phyloP scores from a whole-genome alignment of 768 basidiomycete genomes.

The Fomitopsis serialis region DNA sequence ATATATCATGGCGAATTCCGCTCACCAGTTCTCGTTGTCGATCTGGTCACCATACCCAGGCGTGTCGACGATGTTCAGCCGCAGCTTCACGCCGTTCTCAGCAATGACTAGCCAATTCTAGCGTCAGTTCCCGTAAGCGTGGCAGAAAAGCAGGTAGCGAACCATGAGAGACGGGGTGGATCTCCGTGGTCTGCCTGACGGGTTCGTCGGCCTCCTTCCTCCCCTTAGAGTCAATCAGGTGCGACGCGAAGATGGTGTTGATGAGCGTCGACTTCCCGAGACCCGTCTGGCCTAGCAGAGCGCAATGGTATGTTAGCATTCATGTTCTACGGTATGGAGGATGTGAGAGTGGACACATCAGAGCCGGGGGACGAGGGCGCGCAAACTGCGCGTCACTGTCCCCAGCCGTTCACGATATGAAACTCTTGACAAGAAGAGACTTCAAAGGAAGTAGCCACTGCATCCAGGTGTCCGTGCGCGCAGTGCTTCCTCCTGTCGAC shows the following conservation, averaged over 20 bases:
- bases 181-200: slow-evolving; percentile 94
- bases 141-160: not conserved
- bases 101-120: slow-evolving; percentile 65
- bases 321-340: not conserved
- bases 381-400: too few relatives aligned
- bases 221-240: slow-evolving; percentile 97
- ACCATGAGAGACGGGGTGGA: slow-evolving; percentile 94
- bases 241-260: slow-evolving; percentile 98
- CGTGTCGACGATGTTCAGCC: slow-evolving; percentile 97
- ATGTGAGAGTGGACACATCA: not conserved
- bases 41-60: slow-evolving; percentile 98
- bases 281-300: slow-evolving; percentile 83
- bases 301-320: not conserved
- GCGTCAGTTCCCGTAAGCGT: not conserved
- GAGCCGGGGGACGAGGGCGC: too few relatives aligned
- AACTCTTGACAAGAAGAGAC: too few relatives aligned
- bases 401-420: too few relatives aligned
- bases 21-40: slow-evolving; percentile 96
- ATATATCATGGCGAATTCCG: too few relatives aligned
- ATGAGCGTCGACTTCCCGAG: slow-evolving; percentile 98
- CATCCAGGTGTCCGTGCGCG: too few relatives aligned
- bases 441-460: too few relatives aligned
- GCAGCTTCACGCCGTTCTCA: slow-evolving; percentile 92
- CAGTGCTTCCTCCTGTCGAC: too few relatives aligned
- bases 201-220: slow-evolving; percentile 83